Evolutionary conservation across 2,329 filamentous ascomycete genomes (phyloP).

Genomic region (Metarhizium album): DNA sequence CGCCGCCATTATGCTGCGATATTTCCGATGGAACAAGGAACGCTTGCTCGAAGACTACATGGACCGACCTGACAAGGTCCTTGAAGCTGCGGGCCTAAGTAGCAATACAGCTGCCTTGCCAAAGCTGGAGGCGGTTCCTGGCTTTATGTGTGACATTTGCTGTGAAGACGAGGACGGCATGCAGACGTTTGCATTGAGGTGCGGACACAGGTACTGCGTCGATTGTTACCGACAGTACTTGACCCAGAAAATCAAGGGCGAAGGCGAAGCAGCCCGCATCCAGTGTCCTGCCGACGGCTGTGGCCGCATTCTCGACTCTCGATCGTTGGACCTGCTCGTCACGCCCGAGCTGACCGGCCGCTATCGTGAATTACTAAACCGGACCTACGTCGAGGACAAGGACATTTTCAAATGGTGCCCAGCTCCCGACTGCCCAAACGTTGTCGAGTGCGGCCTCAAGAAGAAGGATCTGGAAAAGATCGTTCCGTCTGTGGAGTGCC

Average conservation of each 20-base stretch:
- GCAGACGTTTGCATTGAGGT: conserved; percentile 86
- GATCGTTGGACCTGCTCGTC: conserved; percentile 70
- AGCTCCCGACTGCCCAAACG: conserved; percentile 92
- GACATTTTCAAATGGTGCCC: conserved; percentile 96
- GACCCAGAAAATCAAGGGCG: conserved; percentile 83
- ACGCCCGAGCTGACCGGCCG: conserved; percentile 44
- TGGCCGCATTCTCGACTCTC: conserved; percentile 82
- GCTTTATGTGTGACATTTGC: conserved; percentile 90
- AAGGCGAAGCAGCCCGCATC: conserved; percentile 90
- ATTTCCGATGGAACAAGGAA: conserved; percentile 95
- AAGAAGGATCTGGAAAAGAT: conserved; percentile 74
- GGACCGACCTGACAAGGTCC: conserved; percentile 68
- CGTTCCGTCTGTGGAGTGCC: conserved; percentile 82
- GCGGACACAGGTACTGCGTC: conserved; percentile 85
- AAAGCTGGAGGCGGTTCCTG: conserved; percentile 58
- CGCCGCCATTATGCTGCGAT: conserved; percentile 77
- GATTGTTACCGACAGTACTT: conserved; percentile 90
- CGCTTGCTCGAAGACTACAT: conserved; percentile 91
- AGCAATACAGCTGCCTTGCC: conserved; percentile 51
- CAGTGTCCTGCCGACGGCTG: conserved; percentile 85
- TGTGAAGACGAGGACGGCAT: conserved; percentile 75
- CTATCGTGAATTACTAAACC: conserved; percentile 77
- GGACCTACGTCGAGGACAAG: conserved; percentile 95
- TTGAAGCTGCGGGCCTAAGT: conserved; percentile 77
- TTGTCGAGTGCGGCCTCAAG: conserved; percentile 79